Percentiles rank a stretch among this genome's conserved stretches.
Conservation (phyloP, 2,329 filamentous ascomycete species). For the Aspergillus hortae region DNA sequence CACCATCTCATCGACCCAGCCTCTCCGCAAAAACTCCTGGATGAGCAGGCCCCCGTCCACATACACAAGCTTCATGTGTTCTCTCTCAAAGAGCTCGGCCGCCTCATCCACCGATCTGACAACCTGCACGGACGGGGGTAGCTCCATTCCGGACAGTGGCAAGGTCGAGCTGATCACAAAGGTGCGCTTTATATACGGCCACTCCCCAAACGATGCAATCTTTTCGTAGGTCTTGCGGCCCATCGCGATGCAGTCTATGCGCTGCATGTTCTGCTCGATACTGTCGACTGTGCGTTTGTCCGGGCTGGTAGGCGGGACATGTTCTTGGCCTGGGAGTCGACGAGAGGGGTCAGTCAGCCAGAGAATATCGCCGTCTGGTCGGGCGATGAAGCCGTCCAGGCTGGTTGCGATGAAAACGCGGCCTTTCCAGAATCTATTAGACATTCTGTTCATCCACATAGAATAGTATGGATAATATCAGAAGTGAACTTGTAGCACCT, state of each 20-base stretch:
- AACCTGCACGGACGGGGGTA: not conserved
- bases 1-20: constrained; percentile 11
- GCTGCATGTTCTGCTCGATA: constrained; percentile 6
- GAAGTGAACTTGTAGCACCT: too few species aligned
- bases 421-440: not conserved
- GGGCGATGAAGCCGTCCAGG: constrained; percentile 11
- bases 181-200: constrained; percentile 5
- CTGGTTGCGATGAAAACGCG: constrained; percentile 9
- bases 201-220: not conserved
- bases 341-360: constrained; percentile 5
- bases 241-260: constrained; percentile 10
- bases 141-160: not conserved
- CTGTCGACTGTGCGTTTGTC: not conserved
- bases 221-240: constrained; percentile 8
- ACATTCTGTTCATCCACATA: not conserved
- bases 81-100: not conserved
- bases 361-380: constrained; percentile 3
- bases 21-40: constrained; percentile 5
- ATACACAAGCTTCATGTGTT: constrained; percentile 4
- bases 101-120: constrained; percentile 3
- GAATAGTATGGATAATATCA: not conserved
- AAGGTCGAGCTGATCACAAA: constrained; percentile 6
- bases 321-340: not conserved
- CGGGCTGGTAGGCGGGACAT: not conserved
- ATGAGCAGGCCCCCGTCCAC: constrained; percentile 7